Base-by-base conservation (phyloP, 2,329 filamentous ascomycete genomes). In the Aspergillus sp. region DNA sequence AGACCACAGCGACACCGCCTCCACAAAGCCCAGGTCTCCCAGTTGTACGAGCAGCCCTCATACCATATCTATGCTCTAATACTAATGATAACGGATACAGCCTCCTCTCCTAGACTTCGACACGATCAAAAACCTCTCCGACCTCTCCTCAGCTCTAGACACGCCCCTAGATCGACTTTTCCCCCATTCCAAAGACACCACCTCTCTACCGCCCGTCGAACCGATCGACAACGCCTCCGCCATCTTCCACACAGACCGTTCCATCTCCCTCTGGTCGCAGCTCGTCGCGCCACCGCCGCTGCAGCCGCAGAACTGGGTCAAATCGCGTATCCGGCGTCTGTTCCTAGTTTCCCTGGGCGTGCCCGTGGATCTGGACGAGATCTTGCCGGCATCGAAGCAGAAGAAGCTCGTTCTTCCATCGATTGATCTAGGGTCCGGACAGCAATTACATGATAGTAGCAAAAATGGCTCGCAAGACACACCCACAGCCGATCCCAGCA, bases 271-370 rank as follows among this genome's bases (percentile, higher is more conserved):
- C 32, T 98, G 93, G 93, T 89, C 90, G 36, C 93, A 98, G 71
- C 81, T 98, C 4, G 88, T 96, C 29, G 91, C 91, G 2, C 91
- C 93, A 19, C 93, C 93, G 2, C 90, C 93, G 2, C 80, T 98
- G 34, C 89, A 95, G 60, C 93, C 93, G 4, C 91, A 93, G 0
- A 93, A 98, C 67, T 98, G 93, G 93, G 94, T 96, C 49, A 88
- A 93, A 53, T 95, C 89, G 44, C 87, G 90, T 44, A 98, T 95
- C 57, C 83, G 93, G 45, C 86, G 93, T 29, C 80, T 98, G 28
- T 98, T 98, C 65, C 81, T 98, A 38, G 90, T 98, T 45, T 96
- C 90, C 1, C 80, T 98, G 0, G 93, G 93, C 12, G 93, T 98
- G 0, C 93, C 93, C 1, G 88, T 98, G 40, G 93, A 98, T 60